Conservation (phyloP, 1,284 basidiomycete genomes). For the Rhodotorula glutinis region DNA sequence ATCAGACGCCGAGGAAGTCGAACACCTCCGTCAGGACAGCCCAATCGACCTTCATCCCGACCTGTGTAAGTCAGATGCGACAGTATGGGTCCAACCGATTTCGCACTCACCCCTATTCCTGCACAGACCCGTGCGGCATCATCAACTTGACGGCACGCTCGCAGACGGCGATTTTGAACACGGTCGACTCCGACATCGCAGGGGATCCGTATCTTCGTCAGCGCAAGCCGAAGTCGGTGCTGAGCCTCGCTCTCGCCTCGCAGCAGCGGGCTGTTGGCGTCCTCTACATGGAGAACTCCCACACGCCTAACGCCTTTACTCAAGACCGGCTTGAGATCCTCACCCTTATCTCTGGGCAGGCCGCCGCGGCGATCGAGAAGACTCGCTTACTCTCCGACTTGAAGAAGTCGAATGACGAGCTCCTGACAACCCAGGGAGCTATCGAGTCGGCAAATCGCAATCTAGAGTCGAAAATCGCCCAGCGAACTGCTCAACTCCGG, state of each 20-base stretch:
- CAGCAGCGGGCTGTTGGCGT: slow-evolving; percentile 35
- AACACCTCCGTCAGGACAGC: slow-evolving; percentile 32
- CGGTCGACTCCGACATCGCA: slow-evolving; percentile 21
- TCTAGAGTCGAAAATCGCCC: slow-evolving; percentile 29
- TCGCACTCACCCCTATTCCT: too few species aligned
- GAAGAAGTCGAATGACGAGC: slow-evolving; percentile 29
- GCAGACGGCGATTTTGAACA: slow-evolving; percentile 30
- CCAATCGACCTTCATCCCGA: slow-evolving; percentile 29
- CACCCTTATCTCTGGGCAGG: slow-evolving; percentile 34
- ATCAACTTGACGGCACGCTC: slow-evolving; percentile 34
- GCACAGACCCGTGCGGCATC: slow-evolving; percentile 32
- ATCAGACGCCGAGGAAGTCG: slow-evolving; percentile 20
- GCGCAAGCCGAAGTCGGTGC: slow-evolving; percentile 29
- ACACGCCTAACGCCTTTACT: slow-evolving; percentile 35
- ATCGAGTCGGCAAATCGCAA: slow-evolving; percentile 36
- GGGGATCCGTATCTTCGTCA: slow-evolving; percentile 26
- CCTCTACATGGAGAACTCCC: slow-evolving; percentile 35
- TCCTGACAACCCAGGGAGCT: slow-evolving; percentile 28
- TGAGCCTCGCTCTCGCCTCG: slow-evolving; percentile 29
- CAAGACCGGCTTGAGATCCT: slow-evolving; percentile 39
- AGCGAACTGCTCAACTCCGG: slow-evolving; percentile 28
- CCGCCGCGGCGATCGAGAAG: slow-evolving; percentile 34
- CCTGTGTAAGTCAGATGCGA: too few species aligned
- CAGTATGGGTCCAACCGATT: too few species aligned
- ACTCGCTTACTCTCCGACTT: slow-evolving; percentile 34